These are phyloP conservation scores for Macaranga tanarius DNA, from an alignment of 441 rosid species.

Conservation along the genomic window DNA sequence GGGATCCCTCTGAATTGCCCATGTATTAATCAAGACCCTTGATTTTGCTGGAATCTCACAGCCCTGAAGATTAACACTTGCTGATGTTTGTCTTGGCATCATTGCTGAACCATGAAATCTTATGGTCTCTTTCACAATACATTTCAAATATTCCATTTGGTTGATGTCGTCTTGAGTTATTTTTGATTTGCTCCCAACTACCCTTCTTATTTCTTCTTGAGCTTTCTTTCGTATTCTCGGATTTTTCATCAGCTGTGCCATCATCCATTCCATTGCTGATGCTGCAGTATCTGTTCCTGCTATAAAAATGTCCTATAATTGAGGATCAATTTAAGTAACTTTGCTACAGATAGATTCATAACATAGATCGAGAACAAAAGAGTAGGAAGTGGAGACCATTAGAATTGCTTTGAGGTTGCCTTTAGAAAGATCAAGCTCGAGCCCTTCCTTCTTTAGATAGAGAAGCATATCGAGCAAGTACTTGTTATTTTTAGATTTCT, in stretches of 20 bases:
- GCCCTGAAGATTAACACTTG: slow-evolving; percentile 4
- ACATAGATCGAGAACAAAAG: not conserved
- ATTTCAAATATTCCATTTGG: slow-evolving; percentile 12
- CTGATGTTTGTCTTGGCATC: slow-evolving; percentile 13
- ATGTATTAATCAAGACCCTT: slow-evolving; percentile 3
- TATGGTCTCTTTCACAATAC: slow-evolving; percentile 5
- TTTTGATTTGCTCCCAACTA: slow-evolving; percentile 5
- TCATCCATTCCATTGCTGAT: slow-evolving; percentile 30
- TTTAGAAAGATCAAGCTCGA: slow-evolving; percentile 24
- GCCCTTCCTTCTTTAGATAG: slow-evolving; percentile 26
- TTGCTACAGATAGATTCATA: no score
- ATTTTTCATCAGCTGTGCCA: slow-evolving; percentile 35
- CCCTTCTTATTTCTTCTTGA: slow-evolving; percentile 31
- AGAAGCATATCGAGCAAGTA: slow-evolving; percentile 38
- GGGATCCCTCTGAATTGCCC: slow-evolving; percentile 10
- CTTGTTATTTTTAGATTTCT: slow-evolving; percentile 15
- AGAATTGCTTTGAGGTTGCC: slow-evolving; percentile 36
- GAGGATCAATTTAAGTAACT: not conserved
- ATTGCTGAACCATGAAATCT: slow-evolving; percentile 15
- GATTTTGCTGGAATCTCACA: slow-evolving; percentile 14
- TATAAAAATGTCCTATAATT: slow-evolving; percentile 31
- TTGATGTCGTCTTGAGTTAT: slow-evolving; percentile 6
- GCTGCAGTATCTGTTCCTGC: slow-evolving; percentile 30
- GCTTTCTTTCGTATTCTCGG: slow-evolving; percentile 31
- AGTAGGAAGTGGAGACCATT: slow-evolving; percentile 8